A percentile compares a stretch with the other conserved stretches of the same genome.
phyloP scores from a whole-genome alignment of 768 basidiomycete genomes.

The Nidularia pulvinata region DNA sequence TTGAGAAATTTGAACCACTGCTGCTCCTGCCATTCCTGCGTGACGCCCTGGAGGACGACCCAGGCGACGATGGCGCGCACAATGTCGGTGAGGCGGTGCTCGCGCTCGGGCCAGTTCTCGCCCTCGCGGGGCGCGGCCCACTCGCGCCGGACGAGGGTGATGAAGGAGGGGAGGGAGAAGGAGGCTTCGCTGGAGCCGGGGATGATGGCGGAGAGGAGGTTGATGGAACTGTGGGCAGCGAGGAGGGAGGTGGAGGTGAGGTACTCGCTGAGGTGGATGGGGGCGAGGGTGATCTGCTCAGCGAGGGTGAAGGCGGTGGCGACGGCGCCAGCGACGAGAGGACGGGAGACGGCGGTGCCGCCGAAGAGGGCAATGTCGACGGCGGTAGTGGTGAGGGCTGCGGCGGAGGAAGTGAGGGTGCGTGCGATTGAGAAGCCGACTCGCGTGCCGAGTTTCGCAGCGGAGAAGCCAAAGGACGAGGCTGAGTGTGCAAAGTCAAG shows the following conservation, averaged over 20 bases:
- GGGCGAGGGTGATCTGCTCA: slow-evolving; percentile 73
- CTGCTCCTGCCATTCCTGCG: slow-evolving; percentile 78
- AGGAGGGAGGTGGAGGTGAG: slow-evolving; percentile 74
- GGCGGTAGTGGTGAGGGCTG: slow-evolving; percentile 55
- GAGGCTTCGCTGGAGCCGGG: slow-evolving; percentile 78
- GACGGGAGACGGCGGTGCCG: slow-evolving; percentile 55
- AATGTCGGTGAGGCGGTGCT: slow-evolving; percentile 65
- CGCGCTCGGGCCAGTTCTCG: slow-evolving; percentile 53
- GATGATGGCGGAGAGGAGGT: slow-evolving; percentile 70
- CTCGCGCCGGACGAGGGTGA: slow-evolving; percentile 78
- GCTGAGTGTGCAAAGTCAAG: slow-evolving; percentile 68
- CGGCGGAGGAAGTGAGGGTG: slow-evolving; percentile 54
- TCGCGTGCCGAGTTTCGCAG: slow-evolving; percentile 65
- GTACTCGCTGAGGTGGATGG: slow-evolving; percentile 75
- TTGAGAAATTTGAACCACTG: slow-evolving; percentile 64
- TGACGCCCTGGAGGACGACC: slow-evolving; percentile 81
- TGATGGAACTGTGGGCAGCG: slow-evolving; percentile 76
- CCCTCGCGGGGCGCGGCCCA: slow-evolving; percentile 59
- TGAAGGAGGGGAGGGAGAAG: slow-evolving; percentile 80
- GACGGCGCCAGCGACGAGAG: slow-evolving; percentile 57
- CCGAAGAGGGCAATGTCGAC: slow-evolving; percentile 73
- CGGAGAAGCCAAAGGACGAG: slow-evolving; percentile 64
- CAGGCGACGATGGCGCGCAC: slow-evolving; percentile 75
- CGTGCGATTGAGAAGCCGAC: slow-evolving; percentile 74
- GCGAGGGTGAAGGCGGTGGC: slow-evolving; percentile 61